These are phyloP conservation scores for Fragilaria radians DNA, from an alignment of 108 stramenopile species.

Conservation along the genomic window DNA sequence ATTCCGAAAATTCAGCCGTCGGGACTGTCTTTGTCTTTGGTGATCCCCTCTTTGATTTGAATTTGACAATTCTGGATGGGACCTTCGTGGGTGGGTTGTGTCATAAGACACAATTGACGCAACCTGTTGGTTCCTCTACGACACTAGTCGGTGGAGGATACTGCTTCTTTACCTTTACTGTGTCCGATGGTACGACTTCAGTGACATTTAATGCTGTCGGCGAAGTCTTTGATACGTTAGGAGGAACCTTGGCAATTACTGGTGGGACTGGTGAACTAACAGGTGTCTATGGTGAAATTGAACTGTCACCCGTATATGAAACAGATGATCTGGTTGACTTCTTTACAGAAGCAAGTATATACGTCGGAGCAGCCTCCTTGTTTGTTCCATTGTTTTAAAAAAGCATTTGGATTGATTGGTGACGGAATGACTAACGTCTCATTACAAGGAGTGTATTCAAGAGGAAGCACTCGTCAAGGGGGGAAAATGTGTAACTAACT, in stretches of 20 bases:
- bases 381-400: no score
- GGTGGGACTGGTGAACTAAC: slow-evolving; percentile 21
- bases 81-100: background rate
- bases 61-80: background rate
- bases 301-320: slow-evolving; percentile 7
- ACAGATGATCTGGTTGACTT: background rate
- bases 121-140: background rate
- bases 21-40: background rate
- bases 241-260: slow-evolving; percentile 14
- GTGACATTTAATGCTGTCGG: background rate
- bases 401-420: no score
- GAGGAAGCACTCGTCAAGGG: no score
- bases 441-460: no score
- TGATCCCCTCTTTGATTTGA: background rate
- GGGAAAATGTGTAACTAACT: no score
- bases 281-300: slow-evolving; percentile 16
- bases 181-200: background rate
- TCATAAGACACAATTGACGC: background rate
- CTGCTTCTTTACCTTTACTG: background rate
- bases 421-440: no score
- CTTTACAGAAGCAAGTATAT: background rate
- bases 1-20: background rate
- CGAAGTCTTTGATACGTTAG: background rate
- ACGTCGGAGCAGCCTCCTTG: background rate
- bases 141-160: background rate